Conservation (phyloP, 2,329 filamentous ascomycete species). For the Aspergillus sp. region DNA sequence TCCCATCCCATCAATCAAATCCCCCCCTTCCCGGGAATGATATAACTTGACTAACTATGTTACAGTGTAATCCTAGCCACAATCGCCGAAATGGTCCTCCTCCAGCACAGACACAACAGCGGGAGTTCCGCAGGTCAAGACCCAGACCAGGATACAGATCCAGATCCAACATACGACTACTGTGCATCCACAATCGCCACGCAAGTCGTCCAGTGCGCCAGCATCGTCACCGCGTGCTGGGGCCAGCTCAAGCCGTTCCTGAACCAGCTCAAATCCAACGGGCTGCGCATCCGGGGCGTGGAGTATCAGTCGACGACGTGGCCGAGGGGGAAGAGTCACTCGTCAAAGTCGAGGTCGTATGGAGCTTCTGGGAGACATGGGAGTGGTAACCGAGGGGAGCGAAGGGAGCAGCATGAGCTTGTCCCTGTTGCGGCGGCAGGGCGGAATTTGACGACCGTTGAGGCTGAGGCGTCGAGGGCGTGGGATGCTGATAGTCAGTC, state of each 20-base stretch:
- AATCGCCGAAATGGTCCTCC: not conserved
- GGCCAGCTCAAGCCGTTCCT: conserved; percentile 24
- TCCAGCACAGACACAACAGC: too few relatives aligned
- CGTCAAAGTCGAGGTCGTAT: not conserved
- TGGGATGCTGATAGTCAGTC: conserved; percentile 20
- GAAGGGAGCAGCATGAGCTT: not conserved
- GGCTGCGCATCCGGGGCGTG: conserved; percentile 14
- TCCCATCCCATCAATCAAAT: not conserved
- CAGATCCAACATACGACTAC: not conserved
- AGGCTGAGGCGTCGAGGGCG: conserved; percentile 2
- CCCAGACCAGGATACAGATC: too few relatives aligned
- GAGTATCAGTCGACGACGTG: not conserved
- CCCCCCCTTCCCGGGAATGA: too few relatives aligned
- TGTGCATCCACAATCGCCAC: not conserved
- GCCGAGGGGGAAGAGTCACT: not conserved
- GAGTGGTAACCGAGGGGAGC: not conserved
- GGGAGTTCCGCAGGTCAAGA: too few relatives aligned
- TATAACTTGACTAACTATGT: too few relatives aligned
- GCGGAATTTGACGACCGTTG: not conserved
- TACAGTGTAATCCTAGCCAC: not conserved
- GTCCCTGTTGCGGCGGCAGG: not conserved
- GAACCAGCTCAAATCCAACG: conserved; percentile 20
- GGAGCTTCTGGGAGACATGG: not conserved
- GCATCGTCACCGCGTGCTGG: conserved; percentile 27
- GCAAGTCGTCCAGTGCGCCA: conserved; percentile 20